A percentile compares a stretch with the other conserved stretches of the same genome.
phyloP scores from a whole-genome alignment of 192 early-diverging fungal species.

The Rhizophagus prolifer region DNA sequence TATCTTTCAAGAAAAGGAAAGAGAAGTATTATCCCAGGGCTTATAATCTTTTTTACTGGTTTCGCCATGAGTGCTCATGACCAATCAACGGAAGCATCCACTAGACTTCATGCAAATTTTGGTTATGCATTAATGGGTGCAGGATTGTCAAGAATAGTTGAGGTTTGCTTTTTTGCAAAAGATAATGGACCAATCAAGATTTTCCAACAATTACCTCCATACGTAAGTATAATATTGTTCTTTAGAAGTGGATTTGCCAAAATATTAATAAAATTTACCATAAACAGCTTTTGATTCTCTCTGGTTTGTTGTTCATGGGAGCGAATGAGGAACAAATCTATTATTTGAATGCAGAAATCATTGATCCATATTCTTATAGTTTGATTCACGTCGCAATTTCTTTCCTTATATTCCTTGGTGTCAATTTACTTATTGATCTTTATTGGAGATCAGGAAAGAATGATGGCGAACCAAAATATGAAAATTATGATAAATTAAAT shows the following conservation, averaged over 20 bases:
- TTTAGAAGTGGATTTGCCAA: background rate
- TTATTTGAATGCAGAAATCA: constrained; percentile 41
- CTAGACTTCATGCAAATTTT: constrained; percentile 62
- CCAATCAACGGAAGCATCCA: constrained; percentile 60
- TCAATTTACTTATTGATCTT: constrained; percentile 52
- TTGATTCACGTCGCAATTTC: constrained; percentile 57
- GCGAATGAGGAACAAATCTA: constrained; percentile 58
- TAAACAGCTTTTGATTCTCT: constrained; percentile 48
- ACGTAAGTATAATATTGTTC: constrained; percentile 34
- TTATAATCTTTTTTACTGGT: constrained; percentile 64
- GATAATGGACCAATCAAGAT: constrained; percentile 32
- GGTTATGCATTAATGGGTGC: constrained; percentile 59
- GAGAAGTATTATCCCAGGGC: constrained; percentile 59
- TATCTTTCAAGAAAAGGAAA: constrained; percentile 45
- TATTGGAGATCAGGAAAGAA: constrained; percentile 29
- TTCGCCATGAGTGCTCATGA: constrained; percentile 61
- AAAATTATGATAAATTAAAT: background rate
- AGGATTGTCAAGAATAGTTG: constrained; percentile 56
- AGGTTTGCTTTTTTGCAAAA: constrained; percentile 51
- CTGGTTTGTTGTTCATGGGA: constrained; percentile 65
- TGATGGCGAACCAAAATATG: constrained; percentile 13
- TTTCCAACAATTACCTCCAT: constrained; percentile 42
- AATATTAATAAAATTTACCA: constrained; percentile 7
- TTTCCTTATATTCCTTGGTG: constrained; percentile 58
- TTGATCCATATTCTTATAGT: constrained; percentile 60